Evolutionary conservation across 163 green algal genomes (phyloP).

Genomic region (Chlamydomonas reinhardtii): DNA sequence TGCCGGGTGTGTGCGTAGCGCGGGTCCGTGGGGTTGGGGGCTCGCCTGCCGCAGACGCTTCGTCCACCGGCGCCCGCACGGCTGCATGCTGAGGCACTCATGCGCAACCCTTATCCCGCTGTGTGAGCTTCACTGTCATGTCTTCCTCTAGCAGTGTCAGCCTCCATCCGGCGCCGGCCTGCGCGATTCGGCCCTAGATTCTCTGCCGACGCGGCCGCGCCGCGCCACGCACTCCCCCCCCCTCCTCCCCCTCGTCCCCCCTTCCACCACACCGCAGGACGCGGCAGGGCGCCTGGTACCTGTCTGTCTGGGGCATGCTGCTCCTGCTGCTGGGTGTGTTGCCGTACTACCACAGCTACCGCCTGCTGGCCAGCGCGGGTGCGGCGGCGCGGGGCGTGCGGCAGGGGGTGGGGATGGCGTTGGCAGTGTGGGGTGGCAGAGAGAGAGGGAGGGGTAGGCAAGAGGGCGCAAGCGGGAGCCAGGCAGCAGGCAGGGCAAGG

Average conservation of each 20-base stretch:
- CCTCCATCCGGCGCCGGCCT: background rate
- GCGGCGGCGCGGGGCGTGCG: background rate
- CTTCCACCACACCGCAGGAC: no score
- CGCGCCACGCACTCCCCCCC: no score
- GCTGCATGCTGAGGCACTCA: no score
- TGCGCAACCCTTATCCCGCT: background rate
- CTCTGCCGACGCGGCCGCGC: no score
- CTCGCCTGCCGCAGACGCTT: no score
- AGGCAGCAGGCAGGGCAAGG: no score
- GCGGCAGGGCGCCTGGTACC: conserved; percentile 74
- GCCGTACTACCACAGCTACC: conserved; percentile 84
- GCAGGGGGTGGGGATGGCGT: no score
- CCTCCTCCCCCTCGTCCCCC: no score
- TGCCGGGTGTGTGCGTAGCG: conserved; percentile 65
- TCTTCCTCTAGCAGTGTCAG: no score
- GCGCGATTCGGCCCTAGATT: background rate
- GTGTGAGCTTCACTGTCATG: background rate
- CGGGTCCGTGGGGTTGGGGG: no score
- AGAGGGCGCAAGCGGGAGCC: no score
- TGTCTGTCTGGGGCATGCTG: conserved; percentile 80
- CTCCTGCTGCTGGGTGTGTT: conserved; percentile 82
- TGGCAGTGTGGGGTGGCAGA: background rate
- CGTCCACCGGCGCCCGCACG: background rate
- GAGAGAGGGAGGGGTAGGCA: background rate
- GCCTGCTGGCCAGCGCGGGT: conserved; percentile 63